Base-by-base conservation (phyloP, 345 rosid genomes). In the Citropsis articulata region DNA sequence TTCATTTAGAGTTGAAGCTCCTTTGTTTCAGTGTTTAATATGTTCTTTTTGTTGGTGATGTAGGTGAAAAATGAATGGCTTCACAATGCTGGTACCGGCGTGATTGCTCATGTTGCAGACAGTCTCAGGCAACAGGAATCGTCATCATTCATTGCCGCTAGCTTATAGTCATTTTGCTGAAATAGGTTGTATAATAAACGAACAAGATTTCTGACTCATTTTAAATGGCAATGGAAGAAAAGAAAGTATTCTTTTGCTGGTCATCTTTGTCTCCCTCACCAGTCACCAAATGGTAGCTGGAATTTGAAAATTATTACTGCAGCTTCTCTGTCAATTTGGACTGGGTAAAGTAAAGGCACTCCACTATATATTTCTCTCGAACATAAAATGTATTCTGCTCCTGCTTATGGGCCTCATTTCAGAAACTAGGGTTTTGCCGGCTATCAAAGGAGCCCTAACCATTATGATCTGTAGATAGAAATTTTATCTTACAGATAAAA, bases 101-200 rank as follows among this genome's bases (percentile, higher is more conserved):
- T 96, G 59, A 84, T 96, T 75, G 93, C 97, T 7, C 98, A 96
- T 82, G 99, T 96, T 21, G 97, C 98, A 1, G 98, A 96, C 86
- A 90, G 90, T 87, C 79, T 96, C 75, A 94, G 84, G 91, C 95
- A 89, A 73, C 94, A 92, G 81, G 98, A 96, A 68, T 73, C 88
- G 27, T 80, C 92, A 9, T 82, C 92, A 6, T 24, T 90, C 63
- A 78, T 92, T 5, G 76, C 91, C 16, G 90, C 98, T 63, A 90
- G 86, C 86, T 88, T 96, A 81, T 95, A 89, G 88, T 73, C 63
- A 30, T 55, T 38, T 42, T 67, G 72, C 40, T 76, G 50, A 35
- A 36, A 38, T 25, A 56, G 9, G 33, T 33, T 35, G 63, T 50
- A 33, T 21, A 66, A 66, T 7, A 31, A 53, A 31, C 30, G 45